Conservation (phyloP, 441 rosid genomes). For the Pelargonium fulgidum region DNA sequence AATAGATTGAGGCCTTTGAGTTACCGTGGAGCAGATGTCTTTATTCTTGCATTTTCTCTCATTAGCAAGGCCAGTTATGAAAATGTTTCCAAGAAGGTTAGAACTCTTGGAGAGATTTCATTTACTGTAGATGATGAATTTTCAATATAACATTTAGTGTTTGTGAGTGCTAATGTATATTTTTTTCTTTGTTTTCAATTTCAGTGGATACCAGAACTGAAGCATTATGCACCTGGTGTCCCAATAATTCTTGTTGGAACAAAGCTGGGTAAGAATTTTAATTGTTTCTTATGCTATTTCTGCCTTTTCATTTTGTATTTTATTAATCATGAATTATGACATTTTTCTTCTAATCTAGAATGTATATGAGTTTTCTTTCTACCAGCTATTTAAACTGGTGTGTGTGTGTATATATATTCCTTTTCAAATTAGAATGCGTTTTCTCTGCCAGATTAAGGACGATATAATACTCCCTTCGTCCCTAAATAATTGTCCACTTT, state of each 20-base stretch:
- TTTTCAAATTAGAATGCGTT: too few relatives aligned
- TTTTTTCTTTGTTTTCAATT: background rate
- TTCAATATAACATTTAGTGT: background rate
- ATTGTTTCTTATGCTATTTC: background rate
- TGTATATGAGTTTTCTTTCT: too few relatives aligned
- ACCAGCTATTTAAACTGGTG: too few relatives aligned
- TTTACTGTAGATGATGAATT: background rate
- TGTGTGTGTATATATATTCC: too few relatives aligned
- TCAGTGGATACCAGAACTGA: conserved; percentile 3
- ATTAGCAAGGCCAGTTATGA: conserved; percentile 89
- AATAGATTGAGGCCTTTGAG: conserved; percentile 66
- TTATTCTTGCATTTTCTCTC: conserved; percentile 73
- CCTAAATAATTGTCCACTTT: too few relatives aligned
- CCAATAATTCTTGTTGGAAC: background rate
- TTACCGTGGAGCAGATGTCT: conserved; percentile 77
- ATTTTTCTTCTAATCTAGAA: too few relatives aligned
- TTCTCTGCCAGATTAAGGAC: too few relatives aligned
- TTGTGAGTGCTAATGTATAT: background rate
- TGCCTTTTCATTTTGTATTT: too few relatives aligned
- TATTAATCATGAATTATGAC: too few relatives aligned
- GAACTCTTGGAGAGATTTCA: background rate
- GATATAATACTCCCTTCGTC: too few relatives aligned
- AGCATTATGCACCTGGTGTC: background rate
- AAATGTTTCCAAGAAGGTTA: conserved; percentile 51
- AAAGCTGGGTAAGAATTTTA: background rate